These are phyloP conservation scores for Trichoderma harzianum DNA, from an alignment of 2,329 filamentous ascomycete species.

Conservation along the genomic window DNA sequence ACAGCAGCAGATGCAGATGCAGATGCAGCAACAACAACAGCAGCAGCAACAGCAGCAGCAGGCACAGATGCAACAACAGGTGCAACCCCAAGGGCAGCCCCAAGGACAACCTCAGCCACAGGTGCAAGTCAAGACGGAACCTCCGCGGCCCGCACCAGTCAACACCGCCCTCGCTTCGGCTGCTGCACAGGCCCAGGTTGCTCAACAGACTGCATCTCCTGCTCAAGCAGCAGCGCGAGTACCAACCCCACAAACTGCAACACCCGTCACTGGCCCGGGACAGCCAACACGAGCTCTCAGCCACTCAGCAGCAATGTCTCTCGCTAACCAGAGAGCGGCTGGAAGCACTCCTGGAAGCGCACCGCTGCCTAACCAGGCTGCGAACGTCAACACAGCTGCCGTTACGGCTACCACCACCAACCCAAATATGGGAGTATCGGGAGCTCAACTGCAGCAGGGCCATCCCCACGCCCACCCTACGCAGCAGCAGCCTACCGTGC, in stretches of 20 bases:
- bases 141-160: constrained; percentile 41
- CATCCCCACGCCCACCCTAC: constrained; percentile 23
- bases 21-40: constrained; percentile 23
- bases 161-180: constrained; percentile 45
- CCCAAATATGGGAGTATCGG: constrained; percentile 33
- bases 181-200: constrained; percentile 35
- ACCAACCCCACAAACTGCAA: constrained; percentile 47
- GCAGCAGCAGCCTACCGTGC: constrained; percentile 41
- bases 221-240: constrained; percentile 47
- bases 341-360: constrained; percentile 33
- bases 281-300: constrained; percentile 42
- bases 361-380: constrained; percentile 31
- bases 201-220: constrained; percentile 41
- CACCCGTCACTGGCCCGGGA: constrained; percentile 36
- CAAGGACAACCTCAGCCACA: constrained; percentile 22
- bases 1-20: constrained; percentile 15
- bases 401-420: constrained; percentile 28
- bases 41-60: constrained; percentile 29
- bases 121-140: constrained; percentile 29
- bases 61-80: constrained; percentile 27
- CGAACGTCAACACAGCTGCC: constrained; percentile 28
- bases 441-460: constrained; percentile 27
- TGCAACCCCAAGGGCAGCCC: constrained; percentile 19
- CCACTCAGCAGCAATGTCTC: constrained; percentile 48
- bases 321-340: constrained; percentile 43